Base-by-base conservation (phyloP, 306 rosid genomes). In the Rosa persica region DNA sequence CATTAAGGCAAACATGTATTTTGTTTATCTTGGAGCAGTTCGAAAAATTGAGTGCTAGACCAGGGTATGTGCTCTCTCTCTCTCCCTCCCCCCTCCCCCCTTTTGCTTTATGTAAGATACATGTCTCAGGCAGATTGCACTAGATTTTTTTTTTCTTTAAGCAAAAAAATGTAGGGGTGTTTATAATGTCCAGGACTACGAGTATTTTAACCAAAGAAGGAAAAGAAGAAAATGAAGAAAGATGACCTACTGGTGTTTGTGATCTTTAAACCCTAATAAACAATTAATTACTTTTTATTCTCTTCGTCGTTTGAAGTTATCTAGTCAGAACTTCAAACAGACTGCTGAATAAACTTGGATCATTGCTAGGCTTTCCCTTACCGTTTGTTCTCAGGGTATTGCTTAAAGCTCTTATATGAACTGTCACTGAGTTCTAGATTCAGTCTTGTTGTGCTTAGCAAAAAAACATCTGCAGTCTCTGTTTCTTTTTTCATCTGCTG, bases 1-100 rank as follows among this genome's bases (percentile, higher is more conserved):
- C 99, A n/a, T 85, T 95, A 87, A 87, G 98, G 89, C 97, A 95
- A 75, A 77, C 93, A 43, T 95, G 99, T 92, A 93, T 93, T 73
- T 88, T 93, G 78, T 95, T 88, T 83, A 90, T 93, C 78, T 86
- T 95, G 92, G 93, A 95, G 85, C 97, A 91, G 73, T 93, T 85
- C 58, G 97, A 93, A 68, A 95, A 95, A 82, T 89, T 95, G 89
- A 91, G 96, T 76, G 66, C 89, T 61, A 87, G 83, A 81, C 94
- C 96, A n/a, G 99, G 98, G 99, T 95, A 93, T 66, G 87, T 77
- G 72, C 67, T 84, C 76, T 71, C 70, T 72, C 74, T 54, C 52
- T 67, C 10, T n/a, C 65, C 27, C 43, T n/a, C 46, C 69, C 46
- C n/a, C 61, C 25, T 25, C 9, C 0, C 23, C 30, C 30, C 30